Conservation (phyloP, 805 yeast genomes). For the Gaillardinia entomophila region DNA sequence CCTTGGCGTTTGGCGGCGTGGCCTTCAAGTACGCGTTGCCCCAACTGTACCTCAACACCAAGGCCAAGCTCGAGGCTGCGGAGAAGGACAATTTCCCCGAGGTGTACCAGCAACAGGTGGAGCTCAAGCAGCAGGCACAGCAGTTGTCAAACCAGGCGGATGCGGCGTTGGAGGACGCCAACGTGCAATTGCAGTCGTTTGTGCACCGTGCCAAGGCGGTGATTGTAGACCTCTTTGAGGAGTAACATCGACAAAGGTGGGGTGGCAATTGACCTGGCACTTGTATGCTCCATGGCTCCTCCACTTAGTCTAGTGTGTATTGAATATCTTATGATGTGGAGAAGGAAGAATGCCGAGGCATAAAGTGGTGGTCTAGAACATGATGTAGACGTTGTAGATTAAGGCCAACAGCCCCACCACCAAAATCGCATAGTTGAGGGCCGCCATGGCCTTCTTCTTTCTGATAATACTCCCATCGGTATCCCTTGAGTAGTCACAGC, state of each 20-base stretch:
- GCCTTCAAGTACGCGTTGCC: constrained; percentile 51
- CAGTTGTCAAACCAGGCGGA: constrained; percentile 7
- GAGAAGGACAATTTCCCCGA: constrained; percentile 29
- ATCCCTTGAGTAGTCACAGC: constrained; percentile 24
- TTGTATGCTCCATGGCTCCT: not conserved
- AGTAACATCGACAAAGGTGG: constrained; percentile 1
- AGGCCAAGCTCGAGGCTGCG: constrained; percentile 11
- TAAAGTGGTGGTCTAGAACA: constrained; percentile 19
- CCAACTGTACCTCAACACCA: constrained; percentile 32
- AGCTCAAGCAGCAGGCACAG: constrained; percentile 7
- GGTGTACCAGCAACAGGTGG: constrained; percentile 19
- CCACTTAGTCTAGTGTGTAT: too few species aligned
- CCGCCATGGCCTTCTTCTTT: constrained; percentile 29
- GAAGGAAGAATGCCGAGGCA: not conserved
- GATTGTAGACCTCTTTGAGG: constrained; percentile 4
- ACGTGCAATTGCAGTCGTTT: constrained; percentile 9
- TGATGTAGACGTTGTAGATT: constrained; percentile 63
- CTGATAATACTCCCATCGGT: constrained; percentile 15
- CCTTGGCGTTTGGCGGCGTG: constrained; percentile 42
- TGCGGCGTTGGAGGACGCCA: constrained; percentile 6
- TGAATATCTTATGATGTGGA: too few species aligned
- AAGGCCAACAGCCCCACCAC: constrained; percentile 55
- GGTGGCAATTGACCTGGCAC: not conserved
- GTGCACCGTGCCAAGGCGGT: constrained; percentile 14
- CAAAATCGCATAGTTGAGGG: constrained; percentile 44